Evolutionary conservation across 2,329 filamentous ascomycete genomes (phyloP).

Genomic region (Colletotrichum brevisporum): DNA sequence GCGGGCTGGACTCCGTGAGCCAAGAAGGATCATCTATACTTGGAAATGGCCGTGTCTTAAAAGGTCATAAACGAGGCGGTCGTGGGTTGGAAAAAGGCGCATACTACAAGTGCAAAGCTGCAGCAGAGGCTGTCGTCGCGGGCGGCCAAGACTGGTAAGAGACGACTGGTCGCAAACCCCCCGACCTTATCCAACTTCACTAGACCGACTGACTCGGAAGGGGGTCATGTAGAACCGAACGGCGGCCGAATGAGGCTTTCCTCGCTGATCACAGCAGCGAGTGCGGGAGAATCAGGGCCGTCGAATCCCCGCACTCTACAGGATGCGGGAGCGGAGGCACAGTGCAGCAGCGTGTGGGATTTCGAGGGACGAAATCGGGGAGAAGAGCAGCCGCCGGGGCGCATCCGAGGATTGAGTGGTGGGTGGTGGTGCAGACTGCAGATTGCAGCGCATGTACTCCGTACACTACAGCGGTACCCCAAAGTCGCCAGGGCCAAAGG

Average conservation of each 20-base stretch:
- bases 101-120: constrained; percentile 11
- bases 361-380: constrained; percentile 30
- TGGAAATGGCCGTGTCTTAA: constrained; percentile 33
- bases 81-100: constrained; percentile 33
- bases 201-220: constrained; percentile 36
- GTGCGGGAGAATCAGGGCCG: constrained; percentile 40
- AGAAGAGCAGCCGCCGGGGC: constrained; percentile 29
- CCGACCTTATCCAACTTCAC: constrained; percentile 29
- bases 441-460: not conserved
- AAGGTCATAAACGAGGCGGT: constrained; percentile 32
- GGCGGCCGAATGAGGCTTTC: constrained; percentile 28
- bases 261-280: constrained; percentile 13
- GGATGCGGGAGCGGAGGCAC: constrained; percentile 39
- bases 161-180: constrained; percentile 17
- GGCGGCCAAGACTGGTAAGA: constrained; percentile 28
- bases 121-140: constrained; percentile 8
- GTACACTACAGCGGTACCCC: constrained; percentile 13
- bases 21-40: constrained; percentile 37
- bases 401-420: constrained; percentile 25
- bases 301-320: constrained; percentile 40
- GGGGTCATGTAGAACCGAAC: constrained; percentile 29
- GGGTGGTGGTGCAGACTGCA: constrained; percentile 27
- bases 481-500: constrained; percentile 8
- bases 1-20: constrained; percentile 17
- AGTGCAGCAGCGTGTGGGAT: constrained; percentile 26